These are phyloP conservation scores for Manihot esculenta DNA, from an alignment of 441 rosid species.

Conservation along the genomic window DNA sequence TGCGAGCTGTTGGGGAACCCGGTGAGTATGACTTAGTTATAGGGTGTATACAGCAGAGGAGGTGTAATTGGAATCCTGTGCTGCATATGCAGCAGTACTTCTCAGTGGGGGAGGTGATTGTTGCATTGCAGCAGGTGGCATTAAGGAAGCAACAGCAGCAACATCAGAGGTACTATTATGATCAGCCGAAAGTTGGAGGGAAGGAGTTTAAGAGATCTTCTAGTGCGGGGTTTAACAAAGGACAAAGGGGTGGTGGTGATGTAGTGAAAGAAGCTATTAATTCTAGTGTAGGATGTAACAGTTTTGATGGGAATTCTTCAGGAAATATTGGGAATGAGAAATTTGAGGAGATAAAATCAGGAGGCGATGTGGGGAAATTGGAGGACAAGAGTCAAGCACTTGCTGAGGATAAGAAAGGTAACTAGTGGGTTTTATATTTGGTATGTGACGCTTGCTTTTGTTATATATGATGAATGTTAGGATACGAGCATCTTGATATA, in stretches of 20 bases:
- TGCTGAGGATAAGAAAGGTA: conserved; percentile 53
- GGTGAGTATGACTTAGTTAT: conserved; percentile 66
- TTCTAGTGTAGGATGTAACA: conserved; percentile 30
- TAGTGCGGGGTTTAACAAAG: conserved; percentile 47
- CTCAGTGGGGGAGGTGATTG: conserved; percentile 55
- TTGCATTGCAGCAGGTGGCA: conserved; percentile 61
- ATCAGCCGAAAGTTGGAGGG: conserved; percentile 53
- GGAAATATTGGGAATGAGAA: conserved; percentile 31
- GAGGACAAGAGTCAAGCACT: conserved; percentile 31
- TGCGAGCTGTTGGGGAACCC: conserved; percentile 55
- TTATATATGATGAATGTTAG: neutral
- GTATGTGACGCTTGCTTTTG: neutral
- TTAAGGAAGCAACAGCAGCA: conserved; percentile 51
- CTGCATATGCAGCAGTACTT: conserved; percentile 83
- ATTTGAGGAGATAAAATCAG: conserved; percentile 37
- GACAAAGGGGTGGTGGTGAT: conserved; percentile 42
- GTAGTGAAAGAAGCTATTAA: conserved; percentile 39
- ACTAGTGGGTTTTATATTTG: conserved; percentile 16
- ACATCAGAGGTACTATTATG: conserved; percentile 34
- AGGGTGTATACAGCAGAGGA: conserved; percentile 63
- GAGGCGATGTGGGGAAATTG: conserved; percentile 25
- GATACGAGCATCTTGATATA: neutral
- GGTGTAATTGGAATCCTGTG: conserved; percentile 72
- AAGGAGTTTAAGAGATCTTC: conserved; percentile 52
- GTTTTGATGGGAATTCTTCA: conserved; percentile 35